Evolutionary conservation across 2,329 filamentous ascomycete genomes (phyloP), one percentile per base, ranked within the genome.

Genomic region (Clonostachys rhizophaga): DNA sequence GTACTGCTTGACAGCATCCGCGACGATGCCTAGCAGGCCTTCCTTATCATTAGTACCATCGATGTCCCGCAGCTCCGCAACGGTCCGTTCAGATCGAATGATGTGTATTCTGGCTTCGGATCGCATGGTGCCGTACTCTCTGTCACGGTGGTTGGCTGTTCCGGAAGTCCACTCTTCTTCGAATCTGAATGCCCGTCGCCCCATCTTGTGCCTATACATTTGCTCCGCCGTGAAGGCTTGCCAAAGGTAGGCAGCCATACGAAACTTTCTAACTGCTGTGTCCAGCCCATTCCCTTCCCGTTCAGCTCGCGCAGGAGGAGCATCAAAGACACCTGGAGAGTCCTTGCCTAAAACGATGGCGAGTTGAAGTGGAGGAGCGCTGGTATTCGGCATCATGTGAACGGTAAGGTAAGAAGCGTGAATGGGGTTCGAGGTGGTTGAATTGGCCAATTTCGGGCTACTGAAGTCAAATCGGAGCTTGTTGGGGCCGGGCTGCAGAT

Each of bases 211-310:
- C 52, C 90, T 84, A 64, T 83, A 87, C 92, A 97, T 97, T 63
- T 97, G 91, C 64, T 99, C 94, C 7, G 89, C 90, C 0, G 92
- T 97, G 59, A 95, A 97, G 8, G 91, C 90, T 64, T 99, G 94
- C 91, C 94, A 97, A 13, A 97, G 75, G 62, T 97, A 96, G 20
- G 90, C 92, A 16, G 91, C 87, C 87, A 95, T 96, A 52, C 91
- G 83, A 63, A 94, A 96, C 63, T 99, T 99, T 58, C 81, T 83
- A 45, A 95, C 78, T 0, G 94, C 94, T 8, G 81, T 83, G 11
- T 91, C 85, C 35, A 97, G 62, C 2, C 78, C 79, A 64, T 96
- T 95, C 16, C 89, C 91, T 72, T 95, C 91, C 55, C 79, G 83
- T 64, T 88, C 82, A 47, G 80, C 72, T 43, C 88, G 81, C 47